These are phyloP conservation scores for Mortierella sp. DNA, from an alignment of 371 early-diverging fungal species.

Conservation along the genomic window DNA sequence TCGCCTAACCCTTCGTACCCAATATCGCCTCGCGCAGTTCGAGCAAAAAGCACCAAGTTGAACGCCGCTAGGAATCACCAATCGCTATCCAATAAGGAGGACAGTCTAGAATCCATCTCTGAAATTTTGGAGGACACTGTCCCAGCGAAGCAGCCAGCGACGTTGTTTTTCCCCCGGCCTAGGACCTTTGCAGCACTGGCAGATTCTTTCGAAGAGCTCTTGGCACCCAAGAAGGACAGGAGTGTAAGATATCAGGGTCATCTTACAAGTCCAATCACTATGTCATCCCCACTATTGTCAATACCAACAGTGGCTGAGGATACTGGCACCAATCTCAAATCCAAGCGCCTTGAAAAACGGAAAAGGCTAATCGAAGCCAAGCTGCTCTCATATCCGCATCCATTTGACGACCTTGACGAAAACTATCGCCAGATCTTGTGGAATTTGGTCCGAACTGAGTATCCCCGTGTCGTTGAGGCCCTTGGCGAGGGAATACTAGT, in stretches of 20 bases:
- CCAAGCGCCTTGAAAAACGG: conserved; percentile 14
- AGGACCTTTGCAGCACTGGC: conserved; percentile 56
- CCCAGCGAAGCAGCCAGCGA: not conserved
- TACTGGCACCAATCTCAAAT: not conserved
- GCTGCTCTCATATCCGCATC: conserved; percentile 36
- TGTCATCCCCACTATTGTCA: not conserved
- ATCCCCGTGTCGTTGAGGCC: conserved; percentile 36
- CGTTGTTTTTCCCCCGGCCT: conserved; percentile 46
- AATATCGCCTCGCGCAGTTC: not conserved
- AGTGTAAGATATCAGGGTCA: not conserved
- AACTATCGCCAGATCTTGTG: conserved; percentile 38
- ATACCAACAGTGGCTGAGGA: not conserved
- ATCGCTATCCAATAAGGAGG: not conserved
- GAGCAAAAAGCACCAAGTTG: not conserved
- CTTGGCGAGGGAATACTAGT: conserved; percentile 45
- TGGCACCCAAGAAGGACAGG: conserved; percentile 18
- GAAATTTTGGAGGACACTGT: not conserved
- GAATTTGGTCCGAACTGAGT: conserved; percentile 28
- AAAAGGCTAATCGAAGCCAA: conserved; percentile 28
- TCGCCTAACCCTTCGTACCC: not conserved
- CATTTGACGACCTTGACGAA: conserved; percentile 29
- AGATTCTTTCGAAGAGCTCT: conserved; percentile 35
- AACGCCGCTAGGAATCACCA: not conserved
- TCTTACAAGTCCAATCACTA: conserved; percentile 8
- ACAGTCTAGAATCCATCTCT: conserved; percentile 12